Evolutionary conservation across 768 basidiomycete genomes (phyloP).

Genomic region (Leccinum boreale): DNA sequence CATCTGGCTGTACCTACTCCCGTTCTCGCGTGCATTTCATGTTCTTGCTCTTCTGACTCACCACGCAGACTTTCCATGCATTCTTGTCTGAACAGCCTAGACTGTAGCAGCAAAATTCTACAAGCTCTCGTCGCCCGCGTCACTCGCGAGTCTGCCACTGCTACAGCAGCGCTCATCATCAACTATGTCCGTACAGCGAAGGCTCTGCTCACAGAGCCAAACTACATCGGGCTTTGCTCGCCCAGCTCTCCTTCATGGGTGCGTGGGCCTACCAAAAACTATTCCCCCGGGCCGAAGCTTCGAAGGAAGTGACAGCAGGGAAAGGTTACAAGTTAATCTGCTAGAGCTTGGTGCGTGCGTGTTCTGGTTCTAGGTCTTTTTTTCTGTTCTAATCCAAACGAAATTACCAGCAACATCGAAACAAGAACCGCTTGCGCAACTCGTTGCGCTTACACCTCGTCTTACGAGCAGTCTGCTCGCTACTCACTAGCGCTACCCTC

Average conservation of each 20-base stretch:
- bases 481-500: conserved; percentile 37
- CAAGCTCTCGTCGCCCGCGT: conserved; percentile 50
- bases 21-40: neutral
- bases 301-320: conserved; percentile 51
- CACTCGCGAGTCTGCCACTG: conserved; percentile 17
- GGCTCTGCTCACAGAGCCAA: conserved; percentile 63
- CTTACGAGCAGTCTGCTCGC: too few species aligned
- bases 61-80: conserved; percentile 48
- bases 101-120: conserved; percentile 68
- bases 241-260: conserved; percentile 58
- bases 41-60: neutral
- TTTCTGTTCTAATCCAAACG: neutral
- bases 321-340: conserved; percentile 50
- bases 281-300: conserved; percentile 43
- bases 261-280: conserved; percentile 76
- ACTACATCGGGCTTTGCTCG: conserved; percentile 67
- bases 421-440: too few species aligned
- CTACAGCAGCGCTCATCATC: conserved; percentile 39
- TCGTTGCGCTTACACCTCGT: conserved; percentile 43
- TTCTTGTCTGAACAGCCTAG: conserved; percentile 62
- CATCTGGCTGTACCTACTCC: conserved; percentile 52
- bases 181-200: conserved; percentile 65
- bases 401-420: neutral
- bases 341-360: conserved; percentile 71
- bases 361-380: neutral